phyloP scores from a whole-genome alignment of 75 land plant species.

The Chamaecyparis obtusa region DNA sequence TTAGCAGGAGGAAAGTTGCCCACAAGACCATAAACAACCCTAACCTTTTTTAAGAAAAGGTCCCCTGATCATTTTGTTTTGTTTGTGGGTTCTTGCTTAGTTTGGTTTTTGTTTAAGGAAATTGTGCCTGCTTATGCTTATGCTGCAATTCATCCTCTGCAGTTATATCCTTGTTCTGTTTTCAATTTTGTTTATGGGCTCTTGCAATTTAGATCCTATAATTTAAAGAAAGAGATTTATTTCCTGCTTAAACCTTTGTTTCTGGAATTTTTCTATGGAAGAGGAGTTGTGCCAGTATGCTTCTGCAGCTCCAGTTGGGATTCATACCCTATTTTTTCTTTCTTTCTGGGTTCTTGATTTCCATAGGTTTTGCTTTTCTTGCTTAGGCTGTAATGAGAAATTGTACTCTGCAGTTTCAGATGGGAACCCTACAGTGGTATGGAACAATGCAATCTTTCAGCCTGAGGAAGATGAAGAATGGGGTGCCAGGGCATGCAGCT shows the following conservation, averaged over 20 bases:
- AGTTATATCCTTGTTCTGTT: neutral
- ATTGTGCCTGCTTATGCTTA: neutral
- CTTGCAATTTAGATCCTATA: neutral
- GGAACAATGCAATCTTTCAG: conserved; percentile 8
- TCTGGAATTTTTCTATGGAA: too few relatives aligned
- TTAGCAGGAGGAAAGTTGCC: too few relatives aligned
- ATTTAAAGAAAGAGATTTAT: neutral
- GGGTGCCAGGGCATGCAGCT: neutral
- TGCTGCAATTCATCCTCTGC: neutral
- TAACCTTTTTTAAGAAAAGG: neutral
- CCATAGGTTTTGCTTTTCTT: neutral
- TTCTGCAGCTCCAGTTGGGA: neutral
- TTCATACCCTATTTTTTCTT: neutral
- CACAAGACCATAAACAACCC: too few relatives aligned
- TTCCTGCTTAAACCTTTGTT: neutral
- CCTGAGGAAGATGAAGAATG: neutral
- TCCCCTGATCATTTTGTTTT: neutral
- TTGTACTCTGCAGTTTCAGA: neutral
- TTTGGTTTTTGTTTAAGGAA: neutral
- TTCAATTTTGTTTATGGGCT: neutral
- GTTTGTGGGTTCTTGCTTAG: neutral
- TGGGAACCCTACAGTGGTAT: conserved; percentile 6
- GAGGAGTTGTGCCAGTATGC: too few relatives aligned
- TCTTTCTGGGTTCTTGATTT: neutral
- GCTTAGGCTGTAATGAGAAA: neutral